These are phyloP conservation scores for Pleomassaria siparia DNA, from an alignment of 2,329 filamentous ascomycete genomes.

Conservation along the genomic window DNA sequence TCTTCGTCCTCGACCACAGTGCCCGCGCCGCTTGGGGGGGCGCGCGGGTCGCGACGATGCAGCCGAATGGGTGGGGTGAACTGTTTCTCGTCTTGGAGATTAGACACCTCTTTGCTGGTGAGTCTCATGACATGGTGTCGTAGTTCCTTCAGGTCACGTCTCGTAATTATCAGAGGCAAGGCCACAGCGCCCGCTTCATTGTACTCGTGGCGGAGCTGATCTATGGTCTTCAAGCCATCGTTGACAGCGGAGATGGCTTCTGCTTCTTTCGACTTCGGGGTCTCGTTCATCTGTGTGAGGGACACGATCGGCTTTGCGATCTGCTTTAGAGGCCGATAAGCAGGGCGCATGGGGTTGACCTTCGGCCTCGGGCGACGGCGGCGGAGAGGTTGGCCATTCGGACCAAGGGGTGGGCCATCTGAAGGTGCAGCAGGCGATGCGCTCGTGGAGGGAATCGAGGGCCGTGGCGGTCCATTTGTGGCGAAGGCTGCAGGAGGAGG, in stretches of 20 bases:
- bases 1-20: constrained; percentile 51
- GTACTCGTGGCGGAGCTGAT: constrained; percentile 30
- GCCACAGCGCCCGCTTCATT: constrained; percentile 27
- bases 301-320: constrained; percentile 36
- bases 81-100: constrained; percentile 73
- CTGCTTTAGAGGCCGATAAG: constrained; percentile 36
- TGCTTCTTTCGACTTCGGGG: constrained; percentile 13
- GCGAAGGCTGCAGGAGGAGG: constrained; percentile 8
- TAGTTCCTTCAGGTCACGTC: constrained; percentile 74
- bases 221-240: constrained; percentile 18
- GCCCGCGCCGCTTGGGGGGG: constrained; percentile 57
- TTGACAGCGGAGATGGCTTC: constrained; percentile 6
- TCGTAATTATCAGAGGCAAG: constrained; percentile 75
- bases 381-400: constrained; percentile 39
- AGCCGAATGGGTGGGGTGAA: constrained; percentile 87
- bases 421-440: constrained; percentile 8
- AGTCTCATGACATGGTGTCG: constrained; percentile 89
- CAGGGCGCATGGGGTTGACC: constrained; percentile 41
- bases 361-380: constrained; percentile 37
- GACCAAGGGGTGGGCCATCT: constrained; percentile 32
- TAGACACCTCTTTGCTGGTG: constrained; percentile 60
- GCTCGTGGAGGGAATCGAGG: constrained; percentile 14
- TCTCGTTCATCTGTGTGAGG: constrained; percentile 36
- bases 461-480: constrained; percentile 9
- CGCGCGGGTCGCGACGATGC: constrained; percentile 78